Evolutionary conservation across 1,284 basidiomycete genomes (phyloP).

Genomic region (Takashimella tepidaria): DNA sequence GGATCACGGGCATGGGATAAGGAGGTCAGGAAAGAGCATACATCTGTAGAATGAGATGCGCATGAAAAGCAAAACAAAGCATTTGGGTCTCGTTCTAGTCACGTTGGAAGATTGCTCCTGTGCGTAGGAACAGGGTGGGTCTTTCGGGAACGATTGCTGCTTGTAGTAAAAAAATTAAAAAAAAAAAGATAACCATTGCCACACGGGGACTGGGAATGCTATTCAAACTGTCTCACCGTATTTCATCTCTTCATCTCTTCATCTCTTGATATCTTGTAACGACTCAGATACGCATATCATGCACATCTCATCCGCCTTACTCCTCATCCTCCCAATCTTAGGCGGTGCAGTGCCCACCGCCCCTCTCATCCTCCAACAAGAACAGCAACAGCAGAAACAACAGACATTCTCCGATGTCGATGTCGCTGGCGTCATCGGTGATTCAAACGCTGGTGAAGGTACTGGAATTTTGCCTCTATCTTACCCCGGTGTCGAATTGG

Average conservation of each 20-base stretch:
- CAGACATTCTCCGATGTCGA: neutral
- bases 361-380: conserved; percentile 2
- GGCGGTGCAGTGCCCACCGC: conserved; percentile 31
- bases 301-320: conserved; percentile 29
- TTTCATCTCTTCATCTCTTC: neutral
- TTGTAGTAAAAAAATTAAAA: neutral
- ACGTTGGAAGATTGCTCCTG: too few relatives aligned
- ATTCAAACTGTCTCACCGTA: too few relatives aligned
- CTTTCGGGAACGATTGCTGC: too few relatives aligned
- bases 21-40: too few relatives aligned
- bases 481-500: conserved; percentile 53
- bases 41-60: too few relatives aligned
- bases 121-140: too few relatives aligned
- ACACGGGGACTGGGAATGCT: neutral
- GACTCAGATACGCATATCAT: conserved; percentile 16
- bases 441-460: neutral
- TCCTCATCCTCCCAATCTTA: conserved; percentile 31
- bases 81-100: too few relatives aligned
- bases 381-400: neutral
- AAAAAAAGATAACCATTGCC: neutral
- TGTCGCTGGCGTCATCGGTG: too few relatives aligned
- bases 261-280: neutral
- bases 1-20: too few relatives aligned
- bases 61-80: too few relatives aligned
- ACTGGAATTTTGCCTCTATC: neutral